Evolutionary conservation across 805 yeast genomes (phyloP), one percentile per base, ranked within the genome.

Genomic region (Candida tibetensis): DNA sequence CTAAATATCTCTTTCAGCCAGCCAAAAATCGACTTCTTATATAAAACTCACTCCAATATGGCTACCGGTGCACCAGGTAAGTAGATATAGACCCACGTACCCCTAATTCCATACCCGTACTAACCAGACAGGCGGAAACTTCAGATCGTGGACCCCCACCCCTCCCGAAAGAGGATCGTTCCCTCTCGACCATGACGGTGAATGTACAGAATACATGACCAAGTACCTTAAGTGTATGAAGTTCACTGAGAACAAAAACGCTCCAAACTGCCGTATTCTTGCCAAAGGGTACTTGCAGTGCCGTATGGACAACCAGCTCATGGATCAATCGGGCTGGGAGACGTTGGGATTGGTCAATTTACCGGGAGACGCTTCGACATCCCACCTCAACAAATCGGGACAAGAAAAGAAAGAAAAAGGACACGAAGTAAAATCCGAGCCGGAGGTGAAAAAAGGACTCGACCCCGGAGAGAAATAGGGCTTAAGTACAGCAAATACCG

Each of bases 151-250:
- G 70, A 70, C 79, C 10, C 96, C 97, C 7, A 83, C 91, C 0
- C 96, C 99, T 16, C 99, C 99, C 2, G 96, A 91, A 48, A 69
- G 96, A 48, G 99, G 99, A 0, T 87, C 98, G 0, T 91, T 91
- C 61, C 99, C 98, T 0, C 67, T 91, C 31, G 99, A 91, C 55
- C 99, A 91, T 55, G 69, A 62, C 43, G 82, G 82, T 5, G 98
- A 93, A 47, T 91, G 98, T 56, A 77, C 80, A 16, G 69, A 71
- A 16, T 76, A 79, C 41, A 93, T 90, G 93, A 57, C 72, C 30
- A 76, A 76, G 32, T 91, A 91, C 57, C 66, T 91, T 45, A 66
- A 78, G 32, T 91, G 99, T 63, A 66, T 91, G 62, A 82, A 84
- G 55, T 66, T 79, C 22, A 87, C 89, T 12, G 74, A 73, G 39